A percentile compares a stretch with the other conserved stretches of the same genome.
These are phyloP conservation scores for Trichoderma cornu-damae DNA, from an alignment of 2,329 filamentous ascomycete species.

Conservation along the genomic window DNA sequence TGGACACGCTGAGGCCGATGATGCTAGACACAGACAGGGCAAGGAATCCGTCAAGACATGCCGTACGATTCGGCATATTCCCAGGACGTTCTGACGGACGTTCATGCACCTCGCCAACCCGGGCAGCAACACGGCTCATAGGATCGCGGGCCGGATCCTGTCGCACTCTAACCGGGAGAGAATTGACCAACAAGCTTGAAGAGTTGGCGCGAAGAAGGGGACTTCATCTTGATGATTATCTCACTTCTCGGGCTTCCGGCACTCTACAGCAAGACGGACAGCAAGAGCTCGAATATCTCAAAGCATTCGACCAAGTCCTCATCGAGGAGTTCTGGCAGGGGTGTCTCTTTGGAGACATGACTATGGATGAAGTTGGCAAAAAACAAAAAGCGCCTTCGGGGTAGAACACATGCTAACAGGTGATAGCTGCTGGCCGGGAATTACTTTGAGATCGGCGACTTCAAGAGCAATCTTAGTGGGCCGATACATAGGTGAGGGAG, in stretches of 20 bases:
- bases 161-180: constrained; percentile 20
- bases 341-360: constrained; percentile 28
- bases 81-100: constrained; percentile 28
- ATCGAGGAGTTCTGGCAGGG: constrained; percentile 32
- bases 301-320: constrained; percentile 24
- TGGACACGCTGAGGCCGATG: constrained; percentile 26
- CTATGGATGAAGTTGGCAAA: constrained; percentile 29
- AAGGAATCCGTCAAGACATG: constrained; percentile 27
- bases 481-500: constrained; percentile 24
- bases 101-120: constrained; percentile 30
- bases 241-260: constrained; percentile 2
- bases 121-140: constrained; percentile 19
- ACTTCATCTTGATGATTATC: constrained; percentile 23
- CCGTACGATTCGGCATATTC: constrained; percentile 29
- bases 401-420: not conserved
- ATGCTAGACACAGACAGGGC: constrained; percentile 23
- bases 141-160: too few relatives aligned
- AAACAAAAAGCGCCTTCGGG: not conserved
- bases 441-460: constrained; percentile 24
- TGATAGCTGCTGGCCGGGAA: constrained; percentile 24
- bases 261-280: not conserved
- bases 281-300: constrained; percentile 19
- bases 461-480: constrained; percentile 20
- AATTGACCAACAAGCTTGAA: constrained; percentile 23
- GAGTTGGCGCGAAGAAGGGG: constrained; percentile 16